Base-by-base conservation (phyloP, 2,329 filamentous ascomycete species). In the Juglanconis oblonga region DNA sequence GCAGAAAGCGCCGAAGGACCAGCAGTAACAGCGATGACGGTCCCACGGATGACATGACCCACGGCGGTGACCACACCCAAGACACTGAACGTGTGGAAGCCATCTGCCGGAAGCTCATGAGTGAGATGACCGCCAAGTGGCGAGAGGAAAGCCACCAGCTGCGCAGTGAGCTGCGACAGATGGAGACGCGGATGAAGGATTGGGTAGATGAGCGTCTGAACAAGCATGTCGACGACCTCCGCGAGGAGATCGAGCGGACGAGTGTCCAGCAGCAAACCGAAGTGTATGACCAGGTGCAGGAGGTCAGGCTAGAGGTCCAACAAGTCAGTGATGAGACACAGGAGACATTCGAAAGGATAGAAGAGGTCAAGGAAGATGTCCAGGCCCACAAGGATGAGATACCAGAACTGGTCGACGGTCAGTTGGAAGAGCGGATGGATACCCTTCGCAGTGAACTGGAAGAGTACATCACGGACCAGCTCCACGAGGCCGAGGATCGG, bases 41-140 rank as follows among this genome's bases (percentile, higher is more conserved):
- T 9, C 14, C 29, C 29, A 9, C 10, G 1, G 29, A 17, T 14
- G 36, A 40, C 7, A 24, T 31, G 13, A 24, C 44, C 4, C 17
- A 29, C 14, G 5, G 13, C 14, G 5, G 13, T 42, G 45, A 17
- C 7, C 13, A 14, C 9, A 24, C 13, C 14, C 24, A 40, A 31
- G 54, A 57, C 32, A 32, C 29, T 3, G 29, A 7, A 2, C 31
- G 24, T 13, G 17, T 52, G 29, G 55, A 57, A n/a, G 31, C 55
- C 31, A 35, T 57, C 5, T 57, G 55, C 38, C 55, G 48, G 6
- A 57, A 57, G 38, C 14, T 57, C 13, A 14, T 57, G 55, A 29
- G 4, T 33, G 48, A 57, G 38, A 57, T 57, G 55, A 29, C 48
- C n/a, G 55, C 55, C 38, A 57, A 57, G 55, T 52, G 55, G 38